Evolutionary conservation across 2,329 filamentous ascomycete species (phyloP), one percentile per base, ranked within the genome.

Genomic region (Diaporthe vexans): DNA sequence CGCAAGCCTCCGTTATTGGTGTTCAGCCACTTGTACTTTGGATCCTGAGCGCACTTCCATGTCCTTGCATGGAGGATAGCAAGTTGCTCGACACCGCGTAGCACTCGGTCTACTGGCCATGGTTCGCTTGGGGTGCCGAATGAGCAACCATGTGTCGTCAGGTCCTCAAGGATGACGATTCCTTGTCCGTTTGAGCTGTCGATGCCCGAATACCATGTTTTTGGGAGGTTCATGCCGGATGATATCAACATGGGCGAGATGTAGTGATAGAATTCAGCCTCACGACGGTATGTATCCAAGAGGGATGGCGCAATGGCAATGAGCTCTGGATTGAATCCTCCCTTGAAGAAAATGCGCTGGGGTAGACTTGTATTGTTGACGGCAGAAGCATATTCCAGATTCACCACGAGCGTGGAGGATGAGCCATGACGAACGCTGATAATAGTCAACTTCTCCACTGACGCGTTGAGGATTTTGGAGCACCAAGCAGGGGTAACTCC

Each of bases 201-300:
- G 35, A 61, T 26, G 6, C 57, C 35, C 15, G 57, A 61, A 8
- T 61, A 61, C 57, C 57, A 61, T 11, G 57, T 43, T 35, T 10
- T 61, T 3, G 57, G 57, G 3, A 61, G 57, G 15, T 61, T 61
- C 57, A 61, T 61, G 11, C 35, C 35, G 7, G 35, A 61, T 43
- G 57, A 43, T 26, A 61, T 61, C 13, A 61, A 24, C 3, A 26
- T 43, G 35, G 57, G 35, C 24, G 57, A 61, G 7, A 61, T 26
- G 57, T 61, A 40, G 15, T 61, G n/a, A n/a, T 61, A 61, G n/a
- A 61, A 61, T 21, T 61, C 57, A 21, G 57, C 57, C 57, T 61
- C 57, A 7, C 57, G 57, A 4, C 57, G 57, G 4, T 61, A 61
- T 19, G 57, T 61, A 43, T 61, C 57, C 37, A 40, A 43, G 17